Evolutionary conservation across 495 filamentous ascomycete genomes (phyloP).

Genomic region (Hyaloscypha variabilis): DNA sequence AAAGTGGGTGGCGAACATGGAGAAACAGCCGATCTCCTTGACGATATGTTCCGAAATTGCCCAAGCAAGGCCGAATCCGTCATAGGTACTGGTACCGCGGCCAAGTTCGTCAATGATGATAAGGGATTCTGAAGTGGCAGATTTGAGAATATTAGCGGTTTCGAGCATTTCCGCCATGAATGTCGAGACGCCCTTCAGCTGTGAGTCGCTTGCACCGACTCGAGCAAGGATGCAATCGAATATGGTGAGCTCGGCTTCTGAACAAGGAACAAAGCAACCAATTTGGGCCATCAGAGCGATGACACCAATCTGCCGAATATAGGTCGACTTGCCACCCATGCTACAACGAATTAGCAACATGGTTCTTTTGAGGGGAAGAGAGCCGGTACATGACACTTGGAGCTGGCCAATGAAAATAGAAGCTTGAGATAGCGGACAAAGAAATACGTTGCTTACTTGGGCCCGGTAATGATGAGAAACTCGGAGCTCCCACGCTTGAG

Average conservation of each 20-base stretch:
- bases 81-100: slow-evolving; percentile 96
- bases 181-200: slow-evolving; percentile 96
- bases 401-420: too few relatives aligned
- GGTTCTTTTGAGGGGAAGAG: too few relatives aligned
- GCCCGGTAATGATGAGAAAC: background rate
- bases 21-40: slow-evolving; percentile 89
- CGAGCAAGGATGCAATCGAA: slow-evolving; percentile 98
- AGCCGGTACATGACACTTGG: too few relatives aligned
- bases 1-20: slow-evolving; percentile 97
- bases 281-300: slow-evolving; percentile 98
- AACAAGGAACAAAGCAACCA: slow-evolving; percentile 94
- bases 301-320: slow-evolving; percentile 96
- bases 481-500: slow-evolving; percentile 61
- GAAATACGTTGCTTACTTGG: too few relatives aligned
- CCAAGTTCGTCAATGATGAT: slow-evolving; percentile 99
- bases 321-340: slow-evolving; percentile 99
- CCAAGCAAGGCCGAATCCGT: slow-evolving; percentile 98
- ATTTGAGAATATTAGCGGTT: slow-evolving; percentile 97
- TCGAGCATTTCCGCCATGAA: slow-evolving; percentile 99
- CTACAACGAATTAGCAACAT: too few relatives aligned
- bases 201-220: slow-evolving; percentile 92
- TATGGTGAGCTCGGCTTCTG: slow-evolving; percentile 88
- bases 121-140: slow-evolving; percentile 87
- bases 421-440: too few relatives aligned
- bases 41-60: slow-evolving; percentile 98